These are phyloP conservation scores for Alternaria brassicae DNA, from an alignment of 2,329 filamentous ascomycete genomes.

Conservation along the genomic window DNA sequence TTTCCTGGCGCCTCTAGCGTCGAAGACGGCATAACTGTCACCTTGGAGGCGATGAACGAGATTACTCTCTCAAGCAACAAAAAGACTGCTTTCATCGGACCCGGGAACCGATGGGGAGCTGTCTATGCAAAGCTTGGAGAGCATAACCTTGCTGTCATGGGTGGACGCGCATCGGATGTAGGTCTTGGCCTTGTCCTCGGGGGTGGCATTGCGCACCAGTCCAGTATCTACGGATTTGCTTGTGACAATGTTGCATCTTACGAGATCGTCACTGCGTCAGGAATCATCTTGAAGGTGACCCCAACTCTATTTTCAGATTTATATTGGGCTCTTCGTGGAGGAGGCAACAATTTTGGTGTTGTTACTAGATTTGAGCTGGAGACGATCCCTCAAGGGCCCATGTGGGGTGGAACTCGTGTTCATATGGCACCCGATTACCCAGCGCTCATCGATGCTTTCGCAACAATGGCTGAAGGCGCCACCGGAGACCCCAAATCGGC, in stretches of 20 bases:
- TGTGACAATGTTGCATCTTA: constrained; percentile 13
- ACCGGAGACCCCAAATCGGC: constrained; percentile 30
- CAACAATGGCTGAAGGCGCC: constrained; percentile 19
- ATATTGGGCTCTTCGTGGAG: constrained; percentile 46
- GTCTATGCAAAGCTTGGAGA: constrained; percentile 37
- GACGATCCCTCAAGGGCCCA: constrained; percentile 21
- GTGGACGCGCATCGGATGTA: constrained; percentile 33
- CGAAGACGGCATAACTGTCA: constrained; percentile 51
- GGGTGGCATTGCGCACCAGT: constrained; percentile 19
- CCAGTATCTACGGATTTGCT: constrained; percentile 44
- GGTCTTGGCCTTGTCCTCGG: constrained; percentile 25
- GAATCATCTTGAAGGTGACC: constrained; percentile 31
- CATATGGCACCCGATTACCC: constrained; percentile 11
- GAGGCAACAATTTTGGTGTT: constrained; percentile 41
- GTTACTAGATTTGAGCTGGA: constrained; percentile 33
- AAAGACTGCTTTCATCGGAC: constrained; percentile 29
- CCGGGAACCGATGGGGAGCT: constrained; percentile 39
- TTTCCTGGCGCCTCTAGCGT: constrained; percentile 50
- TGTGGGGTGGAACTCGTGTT: constrained; percentile 13
- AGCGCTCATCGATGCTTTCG: constrained; percentile 17
- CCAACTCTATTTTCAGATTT: constrained; percentile 46
- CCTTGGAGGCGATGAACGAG: constrained; percentile 41
- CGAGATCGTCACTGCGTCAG: constrained; percentile 40
- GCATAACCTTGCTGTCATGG: constrained; percentile 31
- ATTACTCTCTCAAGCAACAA: constrained; percentile 29